A percentile compares a stretch with the other conserved stretches of the same genome.
These are phyloP conservation scores for Calonectria ilicicola DNA, from an alignment of 2,329 filamentous ascomycete species.

Conservation along the genomic window DNA sequence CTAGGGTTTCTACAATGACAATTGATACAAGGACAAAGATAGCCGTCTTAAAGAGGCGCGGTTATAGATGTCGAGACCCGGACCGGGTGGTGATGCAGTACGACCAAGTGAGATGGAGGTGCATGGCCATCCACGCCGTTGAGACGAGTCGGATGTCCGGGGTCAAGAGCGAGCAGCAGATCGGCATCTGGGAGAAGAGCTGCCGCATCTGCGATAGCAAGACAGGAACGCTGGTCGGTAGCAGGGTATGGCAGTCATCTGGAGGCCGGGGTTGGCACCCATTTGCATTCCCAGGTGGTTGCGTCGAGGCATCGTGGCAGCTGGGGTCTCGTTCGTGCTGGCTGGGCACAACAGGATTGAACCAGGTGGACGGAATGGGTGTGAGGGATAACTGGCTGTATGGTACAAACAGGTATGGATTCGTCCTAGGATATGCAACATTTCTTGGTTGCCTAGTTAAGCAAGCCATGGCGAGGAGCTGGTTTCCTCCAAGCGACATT, in stretches of 20 bases:
- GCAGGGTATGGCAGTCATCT: slow-evolving; percentile 13
- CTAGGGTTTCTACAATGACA: neutral
- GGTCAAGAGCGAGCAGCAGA: slow-evolving; percentile 31
- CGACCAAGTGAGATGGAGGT: slow-evolving; percentile 20
- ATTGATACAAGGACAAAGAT: neutral
- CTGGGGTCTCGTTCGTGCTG: neutral
- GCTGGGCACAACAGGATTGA: neutral
- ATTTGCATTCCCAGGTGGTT: neutral
- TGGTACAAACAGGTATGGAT: neutral
- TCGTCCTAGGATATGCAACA: neutral
- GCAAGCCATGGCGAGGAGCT: neutral
- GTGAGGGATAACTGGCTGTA: neutral
- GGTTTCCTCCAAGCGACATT: neutral
- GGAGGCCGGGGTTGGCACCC: slow-evolving; percentile 11
- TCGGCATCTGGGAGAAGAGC: slow-evolving; percentile 31
- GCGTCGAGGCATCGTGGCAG: neutral
- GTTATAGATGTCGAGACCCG: slow-evolving; percentile 3
- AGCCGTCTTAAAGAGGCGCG: neutral
- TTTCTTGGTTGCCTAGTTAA: neutral
- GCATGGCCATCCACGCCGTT: slow-evolving; percentile 22
- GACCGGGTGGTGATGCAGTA: slow-evolving; percentile 9
- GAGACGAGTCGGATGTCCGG: slow-evolving; percentile 25
- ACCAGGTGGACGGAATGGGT: neutral
- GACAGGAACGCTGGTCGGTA: slow-evolving; percentile 17
- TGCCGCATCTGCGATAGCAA: slow-evolving; percentile 20